Conservation (phyloP, 2,329 filamentous ascomycete genomes). For the Xylaria sp. region DNA sequence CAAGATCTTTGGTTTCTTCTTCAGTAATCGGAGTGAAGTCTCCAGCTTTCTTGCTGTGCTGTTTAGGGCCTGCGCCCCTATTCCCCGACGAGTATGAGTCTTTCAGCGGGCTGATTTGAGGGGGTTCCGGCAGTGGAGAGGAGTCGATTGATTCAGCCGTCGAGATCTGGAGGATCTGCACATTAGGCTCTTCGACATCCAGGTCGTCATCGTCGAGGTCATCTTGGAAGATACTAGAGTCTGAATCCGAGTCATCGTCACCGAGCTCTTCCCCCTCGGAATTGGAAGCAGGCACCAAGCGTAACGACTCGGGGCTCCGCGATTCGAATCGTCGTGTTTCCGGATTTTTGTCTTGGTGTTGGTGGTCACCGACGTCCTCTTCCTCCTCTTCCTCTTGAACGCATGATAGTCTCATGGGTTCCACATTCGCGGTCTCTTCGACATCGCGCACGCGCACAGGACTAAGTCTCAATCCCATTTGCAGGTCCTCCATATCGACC, state of each 20-base stretch:
- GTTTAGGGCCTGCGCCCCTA: conserved; percentile 37
- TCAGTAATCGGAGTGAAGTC: conserved; percentile 55
- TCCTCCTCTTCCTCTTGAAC: conserved; percentile 53
- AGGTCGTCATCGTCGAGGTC: conserved; percentile 38
- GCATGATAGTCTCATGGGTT: conserved; percentile 47
- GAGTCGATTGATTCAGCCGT: conserved; percentile 44
- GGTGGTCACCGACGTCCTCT: conserved; percentile 40
- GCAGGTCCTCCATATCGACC: conserved; percentile 70
- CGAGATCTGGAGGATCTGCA: conserved; percentile 42
- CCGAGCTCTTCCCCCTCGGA: conserved; percentile 39
- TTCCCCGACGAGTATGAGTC: conserved; percentile 60
- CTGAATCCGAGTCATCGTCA: conserved; percentile 40
- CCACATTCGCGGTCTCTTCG: conserved; percentile 49
- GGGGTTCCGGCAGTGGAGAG: conserved; percentile 53
- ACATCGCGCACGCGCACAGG: conserved; percentile 62
- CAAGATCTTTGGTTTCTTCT: conserved; percentile 53
- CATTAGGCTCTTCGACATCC: conserved; percentile 42
- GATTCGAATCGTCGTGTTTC: conserved; percentile 62
- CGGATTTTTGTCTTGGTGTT: conserved; percentile 66
- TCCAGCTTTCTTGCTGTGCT: conserved; percentile 44
- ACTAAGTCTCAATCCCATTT: conserved; percentile 69
- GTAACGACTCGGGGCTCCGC: conserved; percentile 47
- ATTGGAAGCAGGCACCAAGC: conserved; percentile 47
- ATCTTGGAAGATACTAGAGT: conserved; percentile 54
- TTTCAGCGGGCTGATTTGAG: conserved; percentile 57